Evolutionary conservation across 768 basidiomycete species (phyloP), one percentile per base, ranked within the genome.

Genomic region (Tricholoma saponaceum): DNA sequence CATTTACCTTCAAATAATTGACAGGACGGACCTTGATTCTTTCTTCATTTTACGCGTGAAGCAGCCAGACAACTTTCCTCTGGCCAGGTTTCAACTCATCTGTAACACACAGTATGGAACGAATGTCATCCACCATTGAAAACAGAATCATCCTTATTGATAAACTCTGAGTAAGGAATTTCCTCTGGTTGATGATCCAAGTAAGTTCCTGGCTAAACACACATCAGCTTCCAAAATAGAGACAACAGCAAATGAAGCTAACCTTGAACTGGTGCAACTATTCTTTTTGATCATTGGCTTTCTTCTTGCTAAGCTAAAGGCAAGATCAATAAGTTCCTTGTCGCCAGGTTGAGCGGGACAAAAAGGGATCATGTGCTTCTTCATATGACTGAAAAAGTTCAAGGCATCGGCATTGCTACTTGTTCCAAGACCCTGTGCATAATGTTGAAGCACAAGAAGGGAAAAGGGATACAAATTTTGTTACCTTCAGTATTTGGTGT

Each of bases 221-320:
- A 9, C 37, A 46, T 23, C 8, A 56, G 9, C 26, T 59, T 7
- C 62, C 52, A 39, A 50, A 55, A n/a, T 41, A 18, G 57, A 33
- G 57, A 52, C 35, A n/a, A 39, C 52, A 4, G 8, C 22, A 49
- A 8, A 30, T 30, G 37, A 4, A 49, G 54, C 74, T 57, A 64
- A 89, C 94, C 79, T 83, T 93, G 76, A 94, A 96, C 59, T 92
- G 87, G 23, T 96, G 83, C 13, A 99, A 76, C 97, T 97, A 99
- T 57, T 99, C 97, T 70, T 99, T 98, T 53, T 97, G 87, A 2
- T 98, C 95, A 59, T 99, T 96, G 0, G 95, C 92, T 68, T 95
- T 98, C 80, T 98, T 98, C 84, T 98, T 99, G n/a, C n/a, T n/a
- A n/a, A n/a, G 78, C 93, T 98, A 79, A 99, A 99, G 0, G 97